Conservation (phyloP, 2,329 filamentous ascomycete species). For the Didymella segeticola region DNA sequence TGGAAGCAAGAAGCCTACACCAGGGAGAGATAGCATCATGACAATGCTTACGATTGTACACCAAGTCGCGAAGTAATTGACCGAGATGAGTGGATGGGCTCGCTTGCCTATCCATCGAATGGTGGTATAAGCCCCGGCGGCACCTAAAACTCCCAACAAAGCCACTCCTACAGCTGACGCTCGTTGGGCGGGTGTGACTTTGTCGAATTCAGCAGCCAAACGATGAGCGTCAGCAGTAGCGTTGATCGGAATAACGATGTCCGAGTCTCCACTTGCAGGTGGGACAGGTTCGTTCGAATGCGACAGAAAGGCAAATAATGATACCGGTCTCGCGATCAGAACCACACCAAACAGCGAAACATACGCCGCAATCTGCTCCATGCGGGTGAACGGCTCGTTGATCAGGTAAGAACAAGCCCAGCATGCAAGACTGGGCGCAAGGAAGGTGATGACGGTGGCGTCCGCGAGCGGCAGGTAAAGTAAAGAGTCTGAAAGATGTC, state of each 20-base stretch:
- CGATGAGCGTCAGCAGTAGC: slow-evolving; percentile 25
- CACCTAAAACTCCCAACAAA: slow-evolving; percentile 78
- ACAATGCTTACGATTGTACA: slow-evolving; percentile 71
- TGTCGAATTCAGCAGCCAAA: slow-evolving; percentile 49
- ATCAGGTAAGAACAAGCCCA: slow-evolving; percentile 79
- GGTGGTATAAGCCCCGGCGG: slow-evolving; percentile 74
- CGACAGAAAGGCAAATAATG: slow-evolving; percentile 57
- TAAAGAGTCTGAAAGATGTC: slow-evolving; percentile 59
- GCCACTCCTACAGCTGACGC: slow-evolving; percentile 74
- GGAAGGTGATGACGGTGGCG: slow-evolving; percentile 87
- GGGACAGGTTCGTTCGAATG: slow-evolving; percentile 26
- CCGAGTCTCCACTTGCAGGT: slow-evolving; percentile 4
- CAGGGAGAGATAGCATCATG: slow-evolving; percentile 64
- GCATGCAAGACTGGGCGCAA: slow-evolving; percentile 78
- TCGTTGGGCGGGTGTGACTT: slow-evolving; percentile 67
- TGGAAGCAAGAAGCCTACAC: slow-evolving; percentile 65
- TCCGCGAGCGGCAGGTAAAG: slow-evolving; percentile 85
- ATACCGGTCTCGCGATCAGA: slow-evolving; percentile 77
- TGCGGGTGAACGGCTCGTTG: slow-evolving; percentile 77
- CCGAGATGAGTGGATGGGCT: slow-evolving; percentile 81
- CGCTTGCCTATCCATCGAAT: slow-evolving; percentile 82
- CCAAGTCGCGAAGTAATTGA: slow-evolving; percentile 81
- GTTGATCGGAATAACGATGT: slow-evolving; percentile 39
- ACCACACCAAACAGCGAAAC: slow-evolving; percentile 81
- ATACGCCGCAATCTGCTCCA: slow-evolving; percentile 77